Evolutionary conservation across 129 eudicot genomes (phyloP).

Genomic region (Arctium minus): DNA sequence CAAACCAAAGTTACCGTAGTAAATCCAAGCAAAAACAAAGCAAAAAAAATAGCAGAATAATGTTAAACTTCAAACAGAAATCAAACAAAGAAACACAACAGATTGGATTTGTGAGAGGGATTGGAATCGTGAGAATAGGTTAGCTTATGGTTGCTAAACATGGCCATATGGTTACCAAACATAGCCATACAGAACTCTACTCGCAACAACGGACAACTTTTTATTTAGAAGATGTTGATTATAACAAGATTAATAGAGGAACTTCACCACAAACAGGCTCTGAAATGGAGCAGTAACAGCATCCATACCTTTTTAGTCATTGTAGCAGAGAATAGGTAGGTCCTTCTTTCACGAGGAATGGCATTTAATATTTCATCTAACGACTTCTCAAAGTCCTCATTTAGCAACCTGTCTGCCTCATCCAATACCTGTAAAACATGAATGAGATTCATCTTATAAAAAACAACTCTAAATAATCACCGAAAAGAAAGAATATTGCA

Average conservation of each 20-base stretch:
- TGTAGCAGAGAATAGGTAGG: conserved; percentile 88
- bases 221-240: not conserved
- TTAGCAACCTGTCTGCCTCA: conserved; percentile 83
- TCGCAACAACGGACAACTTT: not conserved
- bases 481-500: not conserved
- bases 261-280: too few relatives aligned
- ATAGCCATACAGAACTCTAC: too few relatives aligned
- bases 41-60: too few relatives aligned
- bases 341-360: conserved; percentile 81
- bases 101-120: too few relatives aligned
- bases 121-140: too few relatives aligned
- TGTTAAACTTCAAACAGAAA: too few relatives aligned
- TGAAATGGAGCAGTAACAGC: not conserved
- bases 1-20: too few relatives aligned
- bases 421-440: conserved; percentile 68
- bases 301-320: conserved; percentile 73
- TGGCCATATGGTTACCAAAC: too few relatives aligned
- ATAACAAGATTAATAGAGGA: not conserved
- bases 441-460: not conserved
- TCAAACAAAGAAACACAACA: too few relatives aligned
- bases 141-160: too few relatives aligned
- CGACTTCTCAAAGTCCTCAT: conserved; percentile 84
- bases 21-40: too few relatives aligned
- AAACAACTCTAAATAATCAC: not conserved
- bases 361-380: conserved; percentile 70